Conservation (phyloP, 805 yeast genomes). For the Metschnikowia borealis region DNA sequence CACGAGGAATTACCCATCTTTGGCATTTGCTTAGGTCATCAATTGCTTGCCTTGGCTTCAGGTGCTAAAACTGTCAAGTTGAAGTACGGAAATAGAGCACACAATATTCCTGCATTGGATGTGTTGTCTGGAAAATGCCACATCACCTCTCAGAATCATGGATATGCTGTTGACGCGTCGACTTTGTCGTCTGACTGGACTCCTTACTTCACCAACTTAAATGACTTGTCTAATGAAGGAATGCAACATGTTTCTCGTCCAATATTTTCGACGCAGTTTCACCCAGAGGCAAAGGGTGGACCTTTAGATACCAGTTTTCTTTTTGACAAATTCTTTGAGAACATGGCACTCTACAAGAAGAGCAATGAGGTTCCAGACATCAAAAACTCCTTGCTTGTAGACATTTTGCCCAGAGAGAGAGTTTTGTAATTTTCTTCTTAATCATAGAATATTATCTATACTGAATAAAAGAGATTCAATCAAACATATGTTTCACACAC, state of each 20-base stretch:
- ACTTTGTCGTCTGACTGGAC: constrained; percentile 75
- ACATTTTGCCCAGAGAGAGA: constrained; percentile 62
- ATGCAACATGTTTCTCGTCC: constrained; percentile 87
- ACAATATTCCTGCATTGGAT: constrained; percentile 95
- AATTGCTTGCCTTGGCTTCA: constrained; percentile 87
- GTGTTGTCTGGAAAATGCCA: constrained; percentile 88
- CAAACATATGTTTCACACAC: background rate
- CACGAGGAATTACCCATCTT: constrained; percentile 83
- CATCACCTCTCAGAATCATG: constrained; percentile 98
- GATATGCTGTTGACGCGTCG: constrained; percentile 87
- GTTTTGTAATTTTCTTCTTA: constrained; percentile 33
- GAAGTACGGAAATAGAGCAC: constrained; percentile 98
- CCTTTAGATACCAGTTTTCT: constrained; percentile 89
- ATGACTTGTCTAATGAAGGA: constrained; percentile 96
- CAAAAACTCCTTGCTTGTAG: constrained; percentile 50
- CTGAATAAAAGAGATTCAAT: background rate
- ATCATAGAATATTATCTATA: background rate
- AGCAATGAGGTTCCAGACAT: constrained; percentile 39
- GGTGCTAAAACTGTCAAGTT: constrained; percentile 91
- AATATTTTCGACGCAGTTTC: constrained; percentile 95
- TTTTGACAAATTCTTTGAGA: constrained; percentile 82
- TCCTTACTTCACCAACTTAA: constrained; percentile 81
- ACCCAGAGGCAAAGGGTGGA: constrained; percentile 99
- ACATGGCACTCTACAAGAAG: constrained; percentile 53
- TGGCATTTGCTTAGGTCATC: constrained; percentile 98